A percentile compares a stretch with the other conserved stretches of the same genome.
Evolutionary conservation across 257 asterid genomes (phyloP).

Genomic region (Avicennia marina): DNA sequence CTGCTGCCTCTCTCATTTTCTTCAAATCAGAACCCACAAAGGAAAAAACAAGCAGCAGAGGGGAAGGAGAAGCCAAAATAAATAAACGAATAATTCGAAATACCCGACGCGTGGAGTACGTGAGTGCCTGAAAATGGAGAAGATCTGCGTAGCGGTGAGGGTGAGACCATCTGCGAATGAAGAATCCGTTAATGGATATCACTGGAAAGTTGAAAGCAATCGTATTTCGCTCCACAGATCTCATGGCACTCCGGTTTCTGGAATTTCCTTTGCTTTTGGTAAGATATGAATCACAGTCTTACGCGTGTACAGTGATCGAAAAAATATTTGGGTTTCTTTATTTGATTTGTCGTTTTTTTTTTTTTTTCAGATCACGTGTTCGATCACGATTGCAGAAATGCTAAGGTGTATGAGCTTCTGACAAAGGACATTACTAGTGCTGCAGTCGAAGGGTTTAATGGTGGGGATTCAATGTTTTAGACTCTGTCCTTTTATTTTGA

Average conservation of each 20-base stretch:
- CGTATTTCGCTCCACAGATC: slow-evolving; percentile 77
- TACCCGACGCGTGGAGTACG: too few species aligned
- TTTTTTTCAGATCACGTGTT: slow-evolving; percentile 74
- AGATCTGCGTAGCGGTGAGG: slow-evolving; percentile 88
- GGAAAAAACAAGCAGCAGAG: too few species aligned
- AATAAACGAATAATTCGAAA: too few species aligned
- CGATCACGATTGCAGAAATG: slow-evolving; percentile 71
- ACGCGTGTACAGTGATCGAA: too few species aligned
- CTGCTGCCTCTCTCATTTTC: too few species aligned
- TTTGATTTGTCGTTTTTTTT: not conserved
- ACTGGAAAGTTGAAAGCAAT: slow-evolving; percentile 79
- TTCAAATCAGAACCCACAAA: too few species aligned
- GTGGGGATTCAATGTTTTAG: slow-evolving; percentile 27
- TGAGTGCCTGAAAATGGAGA: slow-evolving; percentile 78
- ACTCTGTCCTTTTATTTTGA: not conserved
- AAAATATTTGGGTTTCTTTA: not conserved
- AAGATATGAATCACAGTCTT: not conserved
- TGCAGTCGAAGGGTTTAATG: slow-evolving; percentile 88
- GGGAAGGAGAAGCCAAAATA: too few species aligned
- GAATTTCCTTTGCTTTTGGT: slow-evolving; percentile 84
- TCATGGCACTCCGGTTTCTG: slow-evolving; percentile 73
- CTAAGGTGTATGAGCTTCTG: slow-evolving; percentile 68
- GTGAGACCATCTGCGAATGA: slow-evolving; percentile 69
- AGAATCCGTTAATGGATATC: slow-evolving; percentile 48
- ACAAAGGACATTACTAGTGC: slow-evolving; percentile 70